Conservation (phyloP, 2,329 filamentous ascomycete species). For the Emergomyces pasteurianus region DNA sequence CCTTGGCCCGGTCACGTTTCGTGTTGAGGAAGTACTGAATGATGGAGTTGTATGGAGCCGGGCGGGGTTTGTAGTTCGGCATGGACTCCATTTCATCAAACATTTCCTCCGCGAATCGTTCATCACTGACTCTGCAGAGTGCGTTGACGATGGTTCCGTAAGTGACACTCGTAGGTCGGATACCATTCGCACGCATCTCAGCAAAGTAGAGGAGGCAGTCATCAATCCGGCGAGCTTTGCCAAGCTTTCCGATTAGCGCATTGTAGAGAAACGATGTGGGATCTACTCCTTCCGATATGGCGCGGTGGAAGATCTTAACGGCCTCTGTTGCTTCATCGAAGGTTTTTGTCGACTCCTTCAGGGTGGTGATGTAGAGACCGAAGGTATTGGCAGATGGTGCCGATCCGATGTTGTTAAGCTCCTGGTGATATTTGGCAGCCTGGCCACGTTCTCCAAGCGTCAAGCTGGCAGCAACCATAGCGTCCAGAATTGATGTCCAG, state of each 20-base stretch:
- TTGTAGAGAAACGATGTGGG: constrained; percentile 97
- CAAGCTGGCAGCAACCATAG: constrained; percentile 89
- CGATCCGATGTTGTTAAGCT: constrained; percentile 79
- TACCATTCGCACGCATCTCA: constrained; percentile 86
- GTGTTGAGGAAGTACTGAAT: constrained; percentile 99
- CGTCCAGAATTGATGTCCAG: constrained; percentile 91
- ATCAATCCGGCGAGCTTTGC: constrained; percentile 93
- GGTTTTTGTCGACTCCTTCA: constrained; percentile 94
- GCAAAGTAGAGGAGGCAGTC: constrained; percentile 97
- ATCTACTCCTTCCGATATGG: constrained; percentile 86
- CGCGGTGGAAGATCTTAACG: constrained; percentile 91
- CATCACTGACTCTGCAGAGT: constrained; percentile 89
- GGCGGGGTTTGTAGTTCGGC: constrained; percentile 96
- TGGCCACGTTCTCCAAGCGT: constrained; percentile 67
- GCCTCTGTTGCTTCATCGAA: constrained; percentile 96
- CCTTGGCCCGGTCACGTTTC: constrained; percentile 90
- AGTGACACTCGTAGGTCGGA: constrained; percentile 92
- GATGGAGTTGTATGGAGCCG: constrained; percentile 96
- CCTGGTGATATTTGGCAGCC: constrained; percentile 80
- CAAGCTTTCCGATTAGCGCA: constrained; percentile 92
- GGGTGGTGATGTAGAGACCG: constrained; percentile 95
- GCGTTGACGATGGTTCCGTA: constrained; percentile 98
- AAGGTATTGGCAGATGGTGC: constrained; percentile 95
- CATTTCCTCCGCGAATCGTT: constrained; percentile 93
- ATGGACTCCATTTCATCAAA: constrained; percentile 99